These are phyloP conservation scores for Geoglossum glabrum DNA, from an alignment of 495 filamentous ascomycete species.

Conservation along the genomic window DNA sequence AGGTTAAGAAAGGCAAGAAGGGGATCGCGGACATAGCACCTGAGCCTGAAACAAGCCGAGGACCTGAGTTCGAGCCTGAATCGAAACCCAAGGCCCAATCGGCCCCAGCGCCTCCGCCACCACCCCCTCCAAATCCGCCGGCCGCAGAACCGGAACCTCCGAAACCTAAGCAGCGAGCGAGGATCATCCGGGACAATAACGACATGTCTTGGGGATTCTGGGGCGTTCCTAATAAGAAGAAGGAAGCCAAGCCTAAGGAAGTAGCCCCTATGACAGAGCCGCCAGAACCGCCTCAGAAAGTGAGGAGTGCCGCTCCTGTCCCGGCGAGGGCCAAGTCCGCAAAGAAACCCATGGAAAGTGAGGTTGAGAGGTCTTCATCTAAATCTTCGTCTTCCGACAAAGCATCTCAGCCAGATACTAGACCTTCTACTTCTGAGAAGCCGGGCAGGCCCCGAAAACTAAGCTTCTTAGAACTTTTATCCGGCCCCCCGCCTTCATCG, in stretches of 20 bases:
- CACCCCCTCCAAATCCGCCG: neutral
- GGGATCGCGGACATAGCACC: neutral
- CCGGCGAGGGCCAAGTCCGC: neutral
- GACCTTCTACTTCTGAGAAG: neutral
- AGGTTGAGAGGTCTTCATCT: neutral
- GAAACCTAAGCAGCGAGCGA: slow-evolving; percentile 4
- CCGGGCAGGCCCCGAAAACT: neutral
- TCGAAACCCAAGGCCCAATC: neutral
- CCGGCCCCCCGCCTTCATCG: neutral
- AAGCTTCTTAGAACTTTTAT: neutral
- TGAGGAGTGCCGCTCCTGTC: neutral
- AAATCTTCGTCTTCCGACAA: slow-evolving; percentile 5
- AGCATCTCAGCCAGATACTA: neutral
- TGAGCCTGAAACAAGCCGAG: no score
- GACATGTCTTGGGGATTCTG: slow-evolving; percentile 7
- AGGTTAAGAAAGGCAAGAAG: slow-evolving; percentile 1
- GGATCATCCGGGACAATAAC: slow-evolving; percentile 3
- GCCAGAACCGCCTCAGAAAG: neutral
- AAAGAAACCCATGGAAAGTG: neutral
- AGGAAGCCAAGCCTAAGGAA: neutral
- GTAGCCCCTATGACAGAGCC: neutral
- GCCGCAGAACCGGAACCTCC: neutral
- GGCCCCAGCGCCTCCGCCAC: neutral
- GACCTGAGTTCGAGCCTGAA: neutral
- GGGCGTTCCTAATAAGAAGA: slow-evolving; percentile 5